A percentile compares a stretch with the other conserved stretches of the same genome.
Conservation (phyloP, 2,329 filamentous ascomycete species). For the Grosmannia clavigera region DNA sequence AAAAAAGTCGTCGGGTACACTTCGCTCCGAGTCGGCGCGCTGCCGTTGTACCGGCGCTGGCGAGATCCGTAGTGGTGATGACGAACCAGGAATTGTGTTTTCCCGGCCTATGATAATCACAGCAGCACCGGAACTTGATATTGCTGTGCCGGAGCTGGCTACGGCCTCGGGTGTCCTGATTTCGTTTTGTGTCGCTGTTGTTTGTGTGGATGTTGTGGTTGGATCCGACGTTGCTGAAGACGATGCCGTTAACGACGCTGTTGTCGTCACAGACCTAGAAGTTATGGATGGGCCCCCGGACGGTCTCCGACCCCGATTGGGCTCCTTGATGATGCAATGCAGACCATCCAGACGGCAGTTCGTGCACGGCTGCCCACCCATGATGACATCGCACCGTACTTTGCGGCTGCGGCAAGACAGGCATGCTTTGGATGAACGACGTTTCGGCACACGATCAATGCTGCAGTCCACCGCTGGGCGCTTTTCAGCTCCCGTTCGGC, state of each 20-base stretch:
- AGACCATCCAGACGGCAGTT: slow-evolving; percentile 8
- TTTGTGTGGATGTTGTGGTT: background rate
- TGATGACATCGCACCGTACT: slow-evolving; percentile 9
- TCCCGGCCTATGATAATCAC: background rate
- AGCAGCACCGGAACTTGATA: background rate
- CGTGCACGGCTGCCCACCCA: slow-evolving; percentile 3
- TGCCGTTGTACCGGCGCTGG: background rate
- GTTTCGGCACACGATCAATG: background rate
- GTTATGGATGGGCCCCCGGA: background rate
- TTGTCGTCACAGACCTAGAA: background rate
- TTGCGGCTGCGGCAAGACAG: slow-evolving; percentile 7
- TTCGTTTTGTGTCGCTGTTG: background rate
- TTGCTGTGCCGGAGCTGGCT: background rate
- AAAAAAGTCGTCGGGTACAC: background rate
- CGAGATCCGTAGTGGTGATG: background rate
- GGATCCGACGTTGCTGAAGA: background rate
- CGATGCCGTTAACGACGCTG: background rate
- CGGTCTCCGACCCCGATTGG: background rate
- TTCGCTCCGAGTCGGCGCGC: background rate
- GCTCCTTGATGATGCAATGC: slow-evolving; percentile 1
- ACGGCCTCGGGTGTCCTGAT: background rate
- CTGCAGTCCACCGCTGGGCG: background rate
- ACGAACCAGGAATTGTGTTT: background rate
- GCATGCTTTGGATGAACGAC: slow-evolving; percentile 7
- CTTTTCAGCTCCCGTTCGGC: background rate